Evolutionary conservation across 495 filamentous ascomycete species (phyloP), one percentile per base, ranked within the genome.

Genomic region (Clavariopsis aquatica): DNA sequence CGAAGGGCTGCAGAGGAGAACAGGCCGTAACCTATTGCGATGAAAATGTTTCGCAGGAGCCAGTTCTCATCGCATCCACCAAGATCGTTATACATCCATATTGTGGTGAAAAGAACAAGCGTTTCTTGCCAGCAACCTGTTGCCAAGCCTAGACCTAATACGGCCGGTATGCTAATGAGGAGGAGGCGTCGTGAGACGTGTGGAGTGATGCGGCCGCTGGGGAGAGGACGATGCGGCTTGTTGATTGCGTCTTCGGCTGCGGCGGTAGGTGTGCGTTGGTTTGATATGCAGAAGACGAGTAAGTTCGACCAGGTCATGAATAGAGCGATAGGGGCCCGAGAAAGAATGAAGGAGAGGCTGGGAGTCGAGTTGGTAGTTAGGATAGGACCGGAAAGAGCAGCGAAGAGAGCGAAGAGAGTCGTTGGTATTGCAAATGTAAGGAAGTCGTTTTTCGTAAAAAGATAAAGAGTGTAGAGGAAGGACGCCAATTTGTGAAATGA

Each of bases 401-500:
- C 5, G 26, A 45, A 38, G 49, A 56, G 13, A 7, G 29, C 64
- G 64, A 62, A 66, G 41, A 66, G 28, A 12, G 57, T 47, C 1
- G 22, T 57, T 13, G 64, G 57, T n/a, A 69, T 23, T 9, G 69
- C 52, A 36, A 72, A 69, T 4, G 66, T 74, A 41, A 68, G 68
- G 23, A 71, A 47, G 58, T 74, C 73, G 62, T 67, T 72, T 17
- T 22, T n/a, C 19, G 74, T 75, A 52, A 76, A 75, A 13, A 77
- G 71, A 65, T 71, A 77, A 8, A 75, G 60, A 10, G 49, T 65
- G 38, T 43, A n/a, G 38, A 43, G 38, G 38, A 43, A 43, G 13
- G 38, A 43, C 3, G 38, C 3, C 2, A 43, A 15, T 3, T 17
- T 8, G n/a, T 3, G 2, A 3, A 43, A 17, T 10, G 38, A 6